Percentiles rank a stretch among this genome's conserved stretches.
Evolutionary conservation across 2,329 filamentous ascomycete genomes (phyloP).

Genomic region (Microcyclosporella mali): DNA sequence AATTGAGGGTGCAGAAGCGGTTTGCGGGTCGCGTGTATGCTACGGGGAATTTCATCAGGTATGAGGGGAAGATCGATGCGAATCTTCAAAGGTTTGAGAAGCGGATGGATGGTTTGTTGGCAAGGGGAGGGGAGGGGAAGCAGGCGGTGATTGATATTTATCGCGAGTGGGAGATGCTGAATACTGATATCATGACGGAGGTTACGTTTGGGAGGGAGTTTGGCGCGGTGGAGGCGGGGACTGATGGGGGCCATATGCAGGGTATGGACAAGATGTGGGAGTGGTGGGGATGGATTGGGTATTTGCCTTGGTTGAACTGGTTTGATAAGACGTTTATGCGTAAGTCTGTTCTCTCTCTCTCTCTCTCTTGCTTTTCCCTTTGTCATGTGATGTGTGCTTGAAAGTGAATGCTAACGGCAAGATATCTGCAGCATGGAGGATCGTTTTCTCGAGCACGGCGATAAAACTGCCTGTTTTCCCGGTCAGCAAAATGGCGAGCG

Average conservation of each 20-base stretch:
- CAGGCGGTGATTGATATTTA: conserved; percentile 5
- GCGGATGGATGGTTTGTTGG: not conserved
- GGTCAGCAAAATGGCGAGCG: not conserved
- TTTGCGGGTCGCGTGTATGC: conserved; percentile 6
- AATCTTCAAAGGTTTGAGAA: not conserved
- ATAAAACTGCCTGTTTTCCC: conserved; percentile 5
- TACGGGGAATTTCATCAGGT: not conserved
- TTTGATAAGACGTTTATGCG: conserved; percentile 6
- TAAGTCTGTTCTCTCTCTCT: too few relatives aligned
- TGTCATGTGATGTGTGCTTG: too few relatives aligned
- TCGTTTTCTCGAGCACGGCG: not conserved
- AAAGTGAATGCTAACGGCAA: too few relatives aligned
- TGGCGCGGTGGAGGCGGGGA: conserved; percentile 6
- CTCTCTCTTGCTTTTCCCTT: too few relatives aligned
- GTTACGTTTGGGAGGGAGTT: conserved; percentile 4
- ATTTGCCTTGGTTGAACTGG: conserved; percentile 7
- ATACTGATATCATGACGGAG: conserved; percentile 9
- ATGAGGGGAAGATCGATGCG: conserved; percentile 7
- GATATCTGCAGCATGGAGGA: conserved; percentile 1
- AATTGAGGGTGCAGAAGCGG: conserved; percentile 8
- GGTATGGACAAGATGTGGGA: conserved; percentile 7
- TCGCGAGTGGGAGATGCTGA: conserved; percentile 5
- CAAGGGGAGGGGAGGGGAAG: not conserved
- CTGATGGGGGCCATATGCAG: conserved; percentile 7
- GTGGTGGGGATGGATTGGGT: conserved; percentile 11